Base-by-base conservation (phyloP, 306 rosid genomes). In the Alnus rubra region DNA sequence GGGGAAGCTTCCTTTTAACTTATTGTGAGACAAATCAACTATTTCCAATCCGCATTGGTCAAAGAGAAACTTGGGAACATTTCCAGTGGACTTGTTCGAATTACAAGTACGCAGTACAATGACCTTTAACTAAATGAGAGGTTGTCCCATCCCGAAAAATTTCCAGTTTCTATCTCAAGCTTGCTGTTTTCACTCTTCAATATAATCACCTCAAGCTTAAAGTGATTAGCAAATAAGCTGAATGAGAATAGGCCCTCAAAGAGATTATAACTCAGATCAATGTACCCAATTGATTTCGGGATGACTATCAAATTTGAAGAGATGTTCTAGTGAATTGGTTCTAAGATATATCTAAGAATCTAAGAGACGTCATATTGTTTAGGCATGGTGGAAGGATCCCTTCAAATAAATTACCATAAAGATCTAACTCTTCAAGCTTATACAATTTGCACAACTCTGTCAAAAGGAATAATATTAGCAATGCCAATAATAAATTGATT, bases 381-480 rank as follows among this genome's bases (percentile, higher is more conserved):
- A 81, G 42, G 69, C 81, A 81, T 16, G 33, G 30, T 33, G 85
- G 78, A 15, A 81, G 30, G 73, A 49, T 23, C 0, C 81, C 81
- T 54, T 42, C 73, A 6, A 81, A 30, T 3, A 28, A 2, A 52
- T 81, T 81, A 3, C 4, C 1, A 16, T 65, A 28, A 12, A 81
- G 37, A 42, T 76, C 77, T 18, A 81, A 39, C 78, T 71, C 71
- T 4, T 9, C 51, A 39, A 76, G 67, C 10, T 52, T 71, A 28
- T 71, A 71, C 39, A 35, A 7, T 71, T 18, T 16, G 2, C 78
- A 81, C n/a, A 81, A 12, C 4, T 73, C 81, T 81, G 45, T 10
- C 42, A 7, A 1, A 19, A 23, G 28, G 28, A 23, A 23, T 23
- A 23, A 23, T 0, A 23, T 23, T 23, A 23, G 28, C 28, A 23